Evolutionary conservation across 75 land plant genomes (phyloP).

Genomic region (Cunninghamia lanceolata): DNA sequence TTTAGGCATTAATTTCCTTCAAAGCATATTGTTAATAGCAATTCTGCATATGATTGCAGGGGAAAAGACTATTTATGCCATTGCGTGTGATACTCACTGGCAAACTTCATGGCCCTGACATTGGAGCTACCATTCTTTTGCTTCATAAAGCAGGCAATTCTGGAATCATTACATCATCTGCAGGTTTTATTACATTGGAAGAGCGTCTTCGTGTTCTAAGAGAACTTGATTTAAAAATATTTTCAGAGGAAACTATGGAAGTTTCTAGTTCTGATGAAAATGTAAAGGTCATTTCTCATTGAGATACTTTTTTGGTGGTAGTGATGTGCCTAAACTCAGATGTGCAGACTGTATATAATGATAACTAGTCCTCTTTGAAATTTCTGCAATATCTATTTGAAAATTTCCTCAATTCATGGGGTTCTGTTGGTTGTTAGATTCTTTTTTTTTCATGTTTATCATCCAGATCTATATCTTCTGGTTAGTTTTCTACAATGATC

Average conservation of each 20-base stretch:
- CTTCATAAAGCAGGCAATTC: constrained; percentile 60
- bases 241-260: constrained; percentile 9
- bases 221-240: constrained; percentile 65
- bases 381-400: background rate
- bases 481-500: too few species aligned
- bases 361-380: background rate
- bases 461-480: background rate
- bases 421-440: background rate
- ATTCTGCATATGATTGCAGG: constrained; percentile 40
- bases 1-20: background rate
- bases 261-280: background rate
- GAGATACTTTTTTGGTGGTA: background rate
- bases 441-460: background rate
- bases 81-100: constrained; percentile 82
- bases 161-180: constrained; percentile 47
- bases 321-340: background rate
- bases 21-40: background rate
- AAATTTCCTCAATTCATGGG: background rate
- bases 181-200: constrained; percentile 59
- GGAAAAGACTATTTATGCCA: constrained; percentile 94
- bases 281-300: constrained; percentile 5
- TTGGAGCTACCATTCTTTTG: constrained; percentile 56
- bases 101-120: constrained; percentile 85
- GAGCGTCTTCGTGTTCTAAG: constrained; percentile 61
- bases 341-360: background rate